Conservation (phyloP, 495 filamentous ascomycete species). For the Aspergillus campestris region DNA sequence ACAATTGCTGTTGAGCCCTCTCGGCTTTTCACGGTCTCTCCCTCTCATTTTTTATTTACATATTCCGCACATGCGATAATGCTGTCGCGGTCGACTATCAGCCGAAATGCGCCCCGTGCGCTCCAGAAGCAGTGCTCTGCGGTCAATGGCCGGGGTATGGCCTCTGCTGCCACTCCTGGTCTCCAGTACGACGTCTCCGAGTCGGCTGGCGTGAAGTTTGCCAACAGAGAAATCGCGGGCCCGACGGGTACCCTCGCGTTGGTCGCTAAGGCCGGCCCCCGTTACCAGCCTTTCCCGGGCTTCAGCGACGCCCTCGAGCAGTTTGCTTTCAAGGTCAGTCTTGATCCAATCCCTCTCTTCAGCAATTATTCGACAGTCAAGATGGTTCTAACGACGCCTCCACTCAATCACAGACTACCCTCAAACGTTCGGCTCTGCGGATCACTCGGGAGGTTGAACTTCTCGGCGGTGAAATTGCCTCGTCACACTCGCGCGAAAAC, state of each 20-base stretch:
- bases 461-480: conserved; percentile 73
- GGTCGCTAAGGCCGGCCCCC: conserved; percentile 84
- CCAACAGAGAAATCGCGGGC: conserved; percentile 76
- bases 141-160: conserved; percentile 62
- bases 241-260: conserved; percentile 84
- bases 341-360: conserved; percentile 1
- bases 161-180: conserved; percentile 69
- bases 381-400: conserved; percentile 1
- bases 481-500: conserved; percentile 87
- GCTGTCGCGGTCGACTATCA: conserved; percentile 74
- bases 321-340: conserved; percentile 90
- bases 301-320: conserved; percentile 82
- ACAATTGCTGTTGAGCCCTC: conserved; percentile 38
- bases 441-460: conserved; percentile 93
- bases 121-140: conserved; percentile 55
- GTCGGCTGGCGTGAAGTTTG: conserved; percentile 79
- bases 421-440: conserved; percentile 76
- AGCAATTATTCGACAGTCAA: neutral
- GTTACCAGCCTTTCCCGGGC: conserved; percentile 83
- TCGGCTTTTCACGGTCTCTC: conserved; percentile 24
- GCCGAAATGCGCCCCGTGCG: conserved; percentile 69
- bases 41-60: conserved; percentile 18
- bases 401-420: conserved; percentile 57
- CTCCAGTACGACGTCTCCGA: conserved; percentile 85
- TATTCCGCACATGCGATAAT: conserved; percentile 54